phyloP scores from a whole-genome alignment of 2,329 filamentous ascomycete genomes.

The Claviceps arundinis region DNA sequence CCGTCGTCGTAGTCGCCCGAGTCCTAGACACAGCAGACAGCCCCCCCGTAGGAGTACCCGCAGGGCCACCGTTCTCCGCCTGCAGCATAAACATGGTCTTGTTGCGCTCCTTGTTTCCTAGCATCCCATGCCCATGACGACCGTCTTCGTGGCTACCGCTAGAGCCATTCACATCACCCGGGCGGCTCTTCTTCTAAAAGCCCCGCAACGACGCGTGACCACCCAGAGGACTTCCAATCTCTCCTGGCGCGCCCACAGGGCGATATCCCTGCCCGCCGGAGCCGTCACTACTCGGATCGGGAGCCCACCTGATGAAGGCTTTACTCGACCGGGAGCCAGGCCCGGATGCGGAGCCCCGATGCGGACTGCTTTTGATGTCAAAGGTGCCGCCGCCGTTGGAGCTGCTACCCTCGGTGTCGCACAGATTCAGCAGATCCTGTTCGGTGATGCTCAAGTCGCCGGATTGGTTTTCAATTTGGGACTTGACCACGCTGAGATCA shows the following conservation, averaged over 20 bases:
- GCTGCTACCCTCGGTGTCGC: conserved; percentile 77
- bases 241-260: conserved; percentile 45
- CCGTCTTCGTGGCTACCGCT: not conserved
- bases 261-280: conserved; percentile 26
- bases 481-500: conserved; percentile 53
- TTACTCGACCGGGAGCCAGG: conserved; percentile 25
- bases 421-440: conserved; percentile 67
- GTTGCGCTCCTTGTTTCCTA: not conserved
- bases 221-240: conserved; percentile 55
- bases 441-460: conserved; percentile 26
- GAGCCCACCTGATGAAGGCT: not conserved
- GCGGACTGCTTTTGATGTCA: conserved; percentile 44
- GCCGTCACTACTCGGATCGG: conserved; percentile 19
- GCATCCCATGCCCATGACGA: not conserved
- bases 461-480: conserved; percentile 46
- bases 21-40: too few species aligned
- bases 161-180: conserved; percentile 1
- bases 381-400: conserved; percentile 89
- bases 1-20: too few species aligned
- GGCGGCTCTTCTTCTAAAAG: conserved; percentile 17
- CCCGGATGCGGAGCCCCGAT: conserved; percentile 33
- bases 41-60: not conserved
- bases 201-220: conserved; percentile 26
- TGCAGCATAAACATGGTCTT: not conserved
- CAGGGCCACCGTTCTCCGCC: not conserved